A percentile compares a stretch with the other conserved stretches of the same genome.
Conservation (phyloP, 805 yeast genomes). For the Monosporozyma aquatica region DNA sequence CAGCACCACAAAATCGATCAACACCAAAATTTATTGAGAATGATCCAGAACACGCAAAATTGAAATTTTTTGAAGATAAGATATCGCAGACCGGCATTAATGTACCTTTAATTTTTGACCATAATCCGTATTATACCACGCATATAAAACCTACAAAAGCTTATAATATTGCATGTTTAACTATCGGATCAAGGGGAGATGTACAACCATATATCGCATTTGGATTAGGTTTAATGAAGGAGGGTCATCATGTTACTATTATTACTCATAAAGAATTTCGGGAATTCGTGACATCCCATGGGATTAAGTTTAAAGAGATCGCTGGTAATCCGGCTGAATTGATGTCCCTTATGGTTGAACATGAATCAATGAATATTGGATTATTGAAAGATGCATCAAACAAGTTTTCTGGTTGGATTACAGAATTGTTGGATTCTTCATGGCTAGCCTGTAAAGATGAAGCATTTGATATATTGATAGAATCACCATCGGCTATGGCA, state of each 20-base stretch:
- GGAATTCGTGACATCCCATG: constrained; percentile 61
- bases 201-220: constrained; percentile 93
- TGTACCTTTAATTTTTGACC: constrained; percentile 61
- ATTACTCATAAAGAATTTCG: constrained; percentile 80
- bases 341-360: constrained; percentile 87
- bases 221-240: constrained; percentile 66
- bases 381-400: constrained; percentile 75
- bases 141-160: constrained; percentile 45
- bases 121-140: constrained; percentile 46
- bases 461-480: constrained; percentile 62
- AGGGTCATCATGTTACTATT: constrained; percentile 78
- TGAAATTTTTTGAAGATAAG: constrained; percentile 59
- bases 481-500: constrained; percentile 94
- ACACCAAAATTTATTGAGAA: constrained; percentile 9
- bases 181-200: constrained; percentile 94
- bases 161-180: constrained; percentile 57
- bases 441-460: constrained; percentile 82
- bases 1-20: neutral
- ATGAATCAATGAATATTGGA: constrained; percentile 77
- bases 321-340: constrained; percentile 92
- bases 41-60: constrained; percentile 43
- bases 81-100: constrained; percentile 53
- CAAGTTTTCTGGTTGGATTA: constrained; percentile 77
- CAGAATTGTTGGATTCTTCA: constrained; percentile 56
- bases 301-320: constrained; percentile 57